These are phyloP conservation scores for Sphagnum tenellum DNA, from an alignment of 225 moss, liverwort and hornwort species.

Conservation along the genomic window DNA sequence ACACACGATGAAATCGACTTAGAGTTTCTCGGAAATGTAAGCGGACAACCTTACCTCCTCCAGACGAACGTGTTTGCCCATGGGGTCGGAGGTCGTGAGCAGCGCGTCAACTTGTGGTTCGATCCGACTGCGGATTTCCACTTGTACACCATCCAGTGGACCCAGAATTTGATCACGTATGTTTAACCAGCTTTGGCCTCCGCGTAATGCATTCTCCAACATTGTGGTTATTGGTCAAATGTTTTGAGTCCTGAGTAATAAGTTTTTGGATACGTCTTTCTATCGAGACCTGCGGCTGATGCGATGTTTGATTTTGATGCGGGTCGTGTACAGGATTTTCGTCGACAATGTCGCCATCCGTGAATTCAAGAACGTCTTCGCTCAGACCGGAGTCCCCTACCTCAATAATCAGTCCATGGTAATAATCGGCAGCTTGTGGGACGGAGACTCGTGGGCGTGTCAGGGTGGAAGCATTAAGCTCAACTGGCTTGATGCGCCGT, in stretches of 20 bases:
- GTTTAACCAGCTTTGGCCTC: too few species aligned
- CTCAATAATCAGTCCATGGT: constrained; percentile 47
- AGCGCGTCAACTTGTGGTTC: constrained; percentile 29
- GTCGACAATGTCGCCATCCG: constrained; percentile 63
- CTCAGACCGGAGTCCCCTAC: constrained; percentile 17
- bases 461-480: constrained; percentile 51
- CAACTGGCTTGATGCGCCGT: constrained; percentile 52
- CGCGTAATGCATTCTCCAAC: background rate
- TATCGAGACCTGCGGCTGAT: too few species aligned
- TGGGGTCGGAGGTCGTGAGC: constrained; percentile 31
- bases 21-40: constrained; percentile 33
- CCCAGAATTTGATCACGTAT: constrained; percentile 1
- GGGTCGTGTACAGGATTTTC: constrained; percentile 4
- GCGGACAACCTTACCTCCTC: constrained; percentile 28
- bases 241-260: too few species aligned
- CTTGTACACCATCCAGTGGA: constrained; percentile 39
- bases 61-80: constrained; percentile 39
- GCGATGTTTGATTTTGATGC: too few species aligned
- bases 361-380: background rate
- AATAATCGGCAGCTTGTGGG: constrained; percentile 52
- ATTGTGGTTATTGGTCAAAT: too few species aligned
- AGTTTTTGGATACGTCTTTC: too few species aligned
- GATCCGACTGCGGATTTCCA: constrained; percentile 30
- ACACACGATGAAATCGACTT: constrained; percentile 47
- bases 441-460: constrained; percentile 69